Conservation (phyloP, 169 alveolate species). For the Amoebophrya sp. region DNA sequence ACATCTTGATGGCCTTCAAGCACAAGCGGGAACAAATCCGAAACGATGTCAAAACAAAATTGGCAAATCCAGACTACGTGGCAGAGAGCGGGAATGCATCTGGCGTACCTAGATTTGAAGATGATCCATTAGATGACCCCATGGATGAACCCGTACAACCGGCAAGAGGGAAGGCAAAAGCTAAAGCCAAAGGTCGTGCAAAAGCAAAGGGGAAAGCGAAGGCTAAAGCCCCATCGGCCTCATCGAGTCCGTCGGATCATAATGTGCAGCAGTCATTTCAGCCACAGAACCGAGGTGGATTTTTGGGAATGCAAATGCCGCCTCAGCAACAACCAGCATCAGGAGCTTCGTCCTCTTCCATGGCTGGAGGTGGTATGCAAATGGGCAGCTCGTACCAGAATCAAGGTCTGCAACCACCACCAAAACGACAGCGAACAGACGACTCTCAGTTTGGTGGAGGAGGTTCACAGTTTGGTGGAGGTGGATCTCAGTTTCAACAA, state of each 20-base stretch:
- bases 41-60: not conserved
- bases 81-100: not conserved
- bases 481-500: not conserved
- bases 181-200: not conserved
- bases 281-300: not conserved
- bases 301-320: not conserved
- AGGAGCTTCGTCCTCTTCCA: not conserved
- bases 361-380: not conserved
- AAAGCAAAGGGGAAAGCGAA: not conserved
- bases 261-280: no score
- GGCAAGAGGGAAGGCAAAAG: not conserved
- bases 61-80: not conserved
- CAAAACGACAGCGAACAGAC: not conserved
- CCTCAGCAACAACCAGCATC: not conserved
- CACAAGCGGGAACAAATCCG: not conserved
- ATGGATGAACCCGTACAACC: not conserved
- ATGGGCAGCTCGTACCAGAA: not conserved
- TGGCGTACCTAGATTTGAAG: not conserved
- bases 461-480: not conserved
- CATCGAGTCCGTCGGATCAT: no score
- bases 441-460: no score
- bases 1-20: not conserved
- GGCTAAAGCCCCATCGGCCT: not conserved
- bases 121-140: not conserved
- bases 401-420: not conserved